These are phyloP conservation scores for Collybia sp. DNA, from an alignment of 768 basidiomycete species.

Conservation along the genomic window DNA sequence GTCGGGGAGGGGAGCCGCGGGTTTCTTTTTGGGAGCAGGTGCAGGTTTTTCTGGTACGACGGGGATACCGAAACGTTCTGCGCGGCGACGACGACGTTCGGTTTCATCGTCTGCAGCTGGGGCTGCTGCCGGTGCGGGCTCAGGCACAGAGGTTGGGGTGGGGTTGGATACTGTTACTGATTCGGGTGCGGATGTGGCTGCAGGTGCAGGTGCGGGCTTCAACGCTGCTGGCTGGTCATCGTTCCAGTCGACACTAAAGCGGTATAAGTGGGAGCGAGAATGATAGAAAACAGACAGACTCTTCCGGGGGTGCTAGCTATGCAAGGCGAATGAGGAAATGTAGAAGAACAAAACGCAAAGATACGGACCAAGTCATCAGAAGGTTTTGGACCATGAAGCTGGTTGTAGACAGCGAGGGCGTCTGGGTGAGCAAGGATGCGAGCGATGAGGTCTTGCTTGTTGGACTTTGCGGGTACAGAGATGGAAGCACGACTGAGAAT, in stretches of 20 bases:
- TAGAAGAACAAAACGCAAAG: not conserved
- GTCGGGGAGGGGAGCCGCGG: not conserved
- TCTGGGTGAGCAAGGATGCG: slow-evolving; percentile 49
- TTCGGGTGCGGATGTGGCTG: slow-evolving; percentile 4
- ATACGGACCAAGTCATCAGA: slow-evolving; percentile 22
- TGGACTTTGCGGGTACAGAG: slow-evolving; percentile 48
- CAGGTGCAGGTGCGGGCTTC: slow-evolving; percentile 7
- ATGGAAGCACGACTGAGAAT: slow-evolving; percentile 51
- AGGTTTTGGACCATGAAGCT: slow-evolving; percentile 20
- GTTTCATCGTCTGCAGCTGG: slow-evolving; percentile 40
- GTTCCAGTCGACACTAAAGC: slow-evolving; percentile 39
- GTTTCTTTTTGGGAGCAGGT: not conserved
- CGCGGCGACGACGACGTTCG: slow-evolving; percentile 55
- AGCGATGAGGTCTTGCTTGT: slow-evolving; percentile 64
- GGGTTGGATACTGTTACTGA: not conserved
- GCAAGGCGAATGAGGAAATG: not conserved
- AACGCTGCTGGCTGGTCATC: slow-evolving; percentile 20
- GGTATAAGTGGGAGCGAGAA: slow-evolving; percentile 1
- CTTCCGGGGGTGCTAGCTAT: slow-evolving; percentile 28
- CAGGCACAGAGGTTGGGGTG: slow-evolving; percentile 3
- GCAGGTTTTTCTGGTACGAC: slow-evolving; percentile 31
- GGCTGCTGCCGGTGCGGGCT: slow-evolving; percentile 9
- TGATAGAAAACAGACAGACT: slow-evolving; percentile 14
- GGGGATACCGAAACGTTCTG: slow-evolving; percentile 67
- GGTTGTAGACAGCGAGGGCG: slow-evolving; percentile 47